Conservation (phyloP, 2,329 filamentous ascomycete genomes). For the Aureobasidium pullulans region DNA sequence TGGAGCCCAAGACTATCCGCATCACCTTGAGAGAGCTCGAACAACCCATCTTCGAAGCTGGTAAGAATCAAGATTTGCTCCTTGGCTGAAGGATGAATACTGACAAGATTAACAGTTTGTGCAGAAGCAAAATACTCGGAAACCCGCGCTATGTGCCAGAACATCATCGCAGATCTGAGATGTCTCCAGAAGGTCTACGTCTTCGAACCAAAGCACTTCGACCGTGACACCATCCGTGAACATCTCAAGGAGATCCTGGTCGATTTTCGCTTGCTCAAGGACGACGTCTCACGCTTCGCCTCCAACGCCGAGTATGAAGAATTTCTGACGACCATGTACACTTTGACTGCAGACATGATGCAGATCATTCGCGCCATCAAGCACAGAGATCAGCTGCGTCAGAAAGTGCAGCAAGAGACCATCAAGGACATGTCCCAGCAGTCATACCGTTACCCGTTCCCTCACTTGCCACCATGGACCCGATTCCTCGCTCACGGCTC, state of each 20-base stretch:
- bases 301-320: background rate
- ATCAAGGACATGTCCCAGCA: background rate
- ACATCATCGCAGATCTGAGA: background rate
- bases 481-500: background rate
- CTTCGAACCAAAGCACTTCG: conserved; percentile 1
- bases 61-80: background rate
- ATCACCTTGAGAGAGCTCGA: background rate
- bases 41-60: background rate
- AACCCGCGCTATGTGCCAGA: background rate
- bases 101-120: background rate
- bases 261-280: background rate
- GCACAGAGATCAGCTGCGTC: background rate
- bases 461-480: background rate
- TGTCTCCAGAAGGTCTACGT: background rate
- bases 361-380: background rate
- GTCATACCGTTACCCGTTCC: background rate
- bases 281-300: background rate
- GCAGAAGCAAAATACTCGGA: background rate
- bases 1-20: background rate
- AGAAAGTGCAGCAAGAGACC: background rate
- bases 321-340: background rate
- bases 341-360: background rate
- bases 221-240: background rate
- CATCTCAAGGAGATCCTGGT: background rate
- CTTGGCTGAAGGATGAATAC: background rate